Base-by-base conservation (phyloP, 2,329 filamentous ascomycete genomes). In the Phaeoacremonium minimum region DNA sequence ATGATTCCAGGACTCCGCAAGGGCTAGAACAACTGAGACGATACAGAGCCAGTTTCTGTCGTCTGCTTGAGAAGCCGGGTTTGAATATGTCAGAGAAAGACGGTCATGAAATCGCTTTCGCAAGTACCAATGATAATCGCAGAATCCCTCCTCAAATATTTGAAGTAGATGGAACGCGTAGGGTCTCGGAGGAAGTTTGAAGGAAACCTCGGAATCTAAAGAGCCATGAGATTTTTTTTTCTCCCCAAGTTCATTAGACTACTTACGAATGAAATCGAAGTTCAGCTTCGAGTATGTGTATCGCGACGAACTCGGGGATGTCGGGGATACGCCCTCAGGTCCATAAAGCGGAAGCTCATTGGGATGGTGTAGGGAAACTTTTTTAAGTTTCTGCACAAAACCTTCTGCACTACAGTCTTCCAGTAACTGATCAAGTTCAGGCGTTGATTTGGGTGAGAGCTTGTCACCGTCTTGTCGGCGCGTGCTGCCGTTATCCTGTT, bases 61-160 rank as follows among this genome's bases (percentile, higher is more conserved):
- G n/a, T 36, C 18, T 2, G 40, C 37, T 20, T 48, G 46, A 6
- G 44, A 45, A 9, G 11, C 15, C 6, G 44, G 44, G 13, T 43
- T 33, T 5, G 44, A 37, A n/a, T 48, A 46, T 3, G 40, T 46
- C 32, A 35, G 16, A 3, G 38, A n/a, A 1, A 46, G 33, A 9
- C 42, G 31, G 11, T 44, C 34, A 1, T 33, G 38, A 14, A 48
- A 48, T 4, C 15, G 30, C 30, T 37, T 41, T 6, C 46, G 37
- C 7, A 43, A 36, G 18, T 40, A 43, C 40, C 42, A 48, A 30
- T 48, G 46, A n/a, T 46, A 48, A 18, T 45, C 46, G 20, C 46
- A 36, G 16, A 46, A 48, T 6, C 42, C 42, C 17, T 46, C 44
- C 17, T 48, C 46, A 14, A 46, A 48, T 1, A 41, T 32, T 5